Evolutionary conservation across 257 asterid genomes (phyloP), one percentile per base, ranked within the genome.

Genomic region (Ilex asprella): DNA sequence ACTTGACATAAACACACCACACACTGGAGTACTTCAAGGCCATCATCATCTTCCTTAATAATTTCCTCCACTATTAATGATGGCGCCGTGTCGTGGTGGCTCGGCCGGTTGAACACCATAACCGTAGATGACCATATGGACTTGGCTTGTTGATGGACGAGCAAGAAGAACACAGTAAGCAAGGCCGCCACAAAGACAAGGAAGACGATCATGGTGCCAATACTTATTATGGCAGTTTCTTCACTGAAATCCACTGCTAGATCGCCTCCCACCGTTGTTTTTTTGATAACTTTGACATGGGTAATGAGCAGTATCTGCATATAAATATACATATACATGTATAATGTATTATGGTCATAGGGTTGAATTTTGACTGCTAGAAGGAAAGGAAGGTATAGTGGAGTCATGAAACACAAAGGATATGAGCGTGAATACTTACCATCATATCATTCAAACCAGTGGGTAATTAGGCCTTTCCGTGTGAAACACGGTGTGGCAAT

Each of bases 121-220:
- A 30, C 11, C 14, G 49, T 35, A 2, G 2, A 7, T 16, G 46
- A 56, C 73, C 61, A 46, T 2, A 69, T 1, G 3, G 46, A 14
- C 43, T 49, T 39, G 6, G 56, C 31, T 7, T 27, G 58, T 12
- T 39, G 41, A 7, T 67, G 30, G 58, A 21, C 0, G 27, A 21
- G 27, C 27, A 21, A 21, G 27, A 21, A 21, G 27, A 21, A 21
- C 27, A 21, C 27, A 21, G 27, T 21, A 21, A 68, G 30, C 2
- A 61, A 10, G 31, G 59, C 30, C 13, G 60, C 55, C 12, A 55
- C 67, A 5, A 61, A 43, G 16, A 68, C 61, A 6, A 55, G 32
- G 0, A 67, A 11, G 56, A 51, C 67, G 15, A 47, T 21, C 41
- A 56, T 53, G 14, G 27, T 53, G 58, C 65, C 8, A 35, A 4